Base-by-base conservation (phyloP, 2,329 filamentous ascomycete genomes). In the Colletotrichum higginsianum region DNA sequence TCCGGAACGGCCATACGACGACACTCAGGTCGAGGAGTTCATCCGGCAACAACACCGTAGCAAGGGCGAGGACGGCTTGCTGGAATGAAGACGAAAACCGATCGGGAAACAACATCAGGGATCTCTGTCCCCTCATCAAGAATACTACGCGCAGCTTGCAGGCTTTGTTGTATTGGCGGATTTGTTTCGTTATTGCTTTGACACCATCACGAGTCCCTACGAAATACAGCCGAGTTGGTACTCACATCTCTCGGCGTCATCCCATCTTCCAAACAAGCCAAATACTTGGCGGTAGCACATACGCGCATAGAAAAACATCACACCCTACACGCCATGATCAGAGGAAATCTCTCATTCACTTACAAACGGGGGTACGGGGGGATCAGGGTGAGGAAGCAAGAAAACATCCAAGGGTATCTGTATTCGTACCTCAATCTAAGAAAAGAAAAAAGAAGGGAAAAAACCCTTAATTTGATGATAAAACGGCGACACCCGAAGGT, bases 1-100 rank as follows among this genome's bases (percentile, higher is more conserved):
- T 16, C 86, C 86, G 3, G 75, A 83, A 13, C 80, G 86, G 16
- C 86, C 86, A 0, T 73, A 79, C 26, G 82, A 88, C 66, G 87
- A 88, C 73, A 64, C 76, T 6, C 82, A 86, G 74, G 87, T 89
- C 61, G 86, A 87, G 72, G 84, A 87, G 38, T 89, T 89, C 71
- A 78, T 89, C 42, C 81, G 85, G 61, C 86, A 88, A 60, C 86
- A 88, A 78, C 86, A 89, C 75, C 78, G 82, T 49, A 88, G 86
- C 77, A 84, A 82, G 71, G 79, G 75, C 40, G 74, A 78, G 13
- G 77, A 80, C 30, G 77, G 76, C 8, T 56, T 78, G 23, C 66
- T 77, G 61, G 63, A 77, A 67, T 53, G 60, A 74, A 11, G 46
- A 66, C 35, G 46, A 56, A 49, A 11, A 50, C n/a, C 50, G 21